Evolutionary conservation across 441 rosid species (phyloP).

Genomic region (Dalechampia spathulata): DNA sequence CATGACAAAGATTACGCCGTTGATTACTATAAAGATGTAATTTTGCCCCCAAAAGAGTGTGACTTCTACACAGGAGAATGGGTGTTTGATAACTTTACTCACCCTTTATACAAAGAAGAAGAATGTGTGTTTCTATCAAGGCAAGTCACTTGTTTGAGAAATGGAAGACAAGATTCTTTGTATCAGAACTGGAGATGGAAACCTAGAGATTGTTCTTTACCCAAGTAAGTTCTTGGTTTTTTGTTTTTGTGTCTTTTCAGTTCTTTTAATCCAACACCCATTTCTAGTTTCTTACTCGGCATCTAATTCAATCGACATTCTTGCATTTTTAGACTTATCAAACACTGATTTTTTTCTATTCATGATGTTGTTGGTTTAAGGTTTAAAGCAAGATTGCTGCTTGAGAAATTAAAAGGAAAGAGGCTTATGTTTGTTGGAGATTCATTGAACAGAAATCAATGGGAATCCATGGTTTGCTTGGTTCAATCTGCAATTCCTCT

Average conservation of each 20-base stretch:
- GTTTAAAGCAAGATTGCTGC: conserved; percentile 55
- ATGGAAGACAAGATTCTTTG: conserved; percentile 61
- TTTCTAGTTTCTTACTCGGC: background rate
- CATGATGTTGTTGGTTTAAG: conserved; percentile 21
- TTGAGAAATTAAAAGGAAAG: conserved; percentile 70
- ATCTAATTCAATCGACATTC: no score
- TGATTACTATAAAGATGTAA: background rate
- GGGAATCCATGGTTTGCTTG: conserved; percentile 90
- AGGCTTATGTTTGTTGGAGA: conserved; percentile 92
- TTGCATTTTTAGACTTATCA: no score
- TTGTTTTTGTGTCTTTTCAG: background rate
- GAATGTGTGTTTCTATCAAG: conserved; percentile 61
- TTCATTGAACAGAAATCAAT: conserved; percentile 75
- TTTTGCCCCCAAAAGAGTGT: conserved; percentile 50
- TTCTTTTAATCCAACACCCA: background rate
- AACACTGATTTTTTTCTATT: background rate
- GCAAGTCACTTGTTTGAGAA: conserved; percentile 76
- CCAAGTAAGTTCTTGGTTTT: conserved; percentile 35
- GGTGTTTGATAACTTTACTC: conserved; percentile 52
- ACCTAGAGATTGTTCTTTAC: conserved; percentile 67
- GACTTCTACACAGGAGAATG: conserved; percentile 73
- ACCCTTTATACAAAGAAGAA: conserved; percentile 61
- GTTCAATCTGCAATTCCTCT: conserved; percentile 52
- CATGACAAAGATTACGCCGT: background rate
- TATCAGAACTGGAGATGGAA: conserved; percentile 90